Evolutionary conservation across 2,329 filamentous ascomycete genomes (phyloP), one percentile per base, ranked within the genome.

Genomic region (Didymella lethalis): DNA sequence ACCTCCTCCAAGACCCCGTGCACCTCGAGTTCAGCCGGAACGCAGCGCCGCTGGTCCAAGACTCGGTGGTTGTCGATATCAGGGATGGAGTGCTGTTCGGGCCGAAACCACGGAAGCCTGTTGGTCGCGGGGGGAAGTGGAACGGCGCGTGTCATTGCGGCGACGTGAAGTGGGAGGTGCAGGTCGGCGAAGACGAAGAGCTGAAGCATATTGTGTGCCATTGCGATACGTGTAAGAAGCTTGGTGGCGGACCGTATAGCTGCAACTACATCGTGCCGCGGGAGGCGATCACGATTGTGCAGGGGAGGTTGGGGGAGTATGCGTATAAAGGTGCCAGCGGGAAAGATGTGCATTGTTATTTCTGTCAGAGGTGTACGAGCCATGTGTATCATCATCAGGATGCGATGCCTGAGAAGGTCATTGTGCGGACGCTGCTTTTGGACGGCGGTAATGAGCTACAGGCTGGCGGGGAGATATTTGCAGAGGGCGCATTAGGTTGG

Each of bases 331-430:
- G 74, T 7, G 71, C 71, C 12, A 72, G 68, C 45, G 75, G 73
- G 59, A 78, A 75, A 47, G 66, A 69, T 43, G 75, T 78, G 28
- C 64, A 71, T 48, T 79, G 77, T 61, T 77, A 69, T 59, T 77
- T 75, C 55, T 79, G 77, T 57, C 61, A 65, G 18, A 76, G 64
- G 4, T 79, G 77, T 61, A 79, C 77, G 5, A 73, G 68, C 43
- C 77, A 79, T 57, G 72, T 79, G n/a, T 79, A 78, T 47, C 76
- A 79, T 54, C 72, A 76, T 40, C 77, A 78, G 57, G 74, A 75
- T 44, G 73, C 71, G 10, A 77, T 78, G 74, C 75, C 76, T 2
- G 76, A 76, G 8, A 76, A 76, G 54, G 69, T 77, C 23, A 78
- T 80, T 50, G 73, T 78, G 16, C 66, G 77, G 32, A 80, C 76